Percentiles rank a stretch among this genome's conserved stretches.
phyloP scores from a whole-genome alignment of 169 alveolate genomes.

The Eimeria praecox region DNA sequence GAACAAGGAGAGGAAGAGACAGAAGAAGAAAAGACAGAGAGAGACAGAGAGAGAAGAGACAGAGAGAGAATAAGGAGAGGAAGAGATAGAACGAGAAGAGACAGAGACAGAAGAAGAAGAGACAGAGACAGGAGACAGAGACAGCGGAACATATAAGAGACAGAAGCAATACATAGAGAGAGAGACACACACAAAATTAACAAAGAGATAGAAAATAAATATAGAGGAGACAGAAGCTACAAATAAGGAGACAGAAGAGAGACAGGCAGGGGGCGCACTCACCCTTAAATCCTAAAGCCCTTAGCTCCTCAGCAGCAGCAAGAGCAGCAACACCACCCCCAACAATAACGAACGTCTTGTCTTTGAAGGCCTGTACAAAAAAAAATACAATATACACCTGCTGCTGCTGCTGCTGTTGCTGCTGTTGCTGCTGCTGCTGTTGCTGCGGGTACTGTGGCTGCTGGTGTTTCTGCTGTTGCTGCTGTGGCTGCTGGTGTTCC shows the following conservation, averaged over 20 bases:
- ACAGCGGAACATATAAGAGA: not conserved
- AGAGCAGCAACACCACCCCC: slow-evolving; percentile 94
- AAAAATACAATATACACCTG: not conserved
- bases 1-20: not conserved
- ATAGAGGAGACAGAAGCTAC: not conserved
- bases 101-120: not conserved
- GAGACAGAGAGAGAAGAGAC: not conserved
- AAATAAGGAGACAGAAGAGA: not conserved
- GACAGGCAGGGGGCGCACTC: not conserved
- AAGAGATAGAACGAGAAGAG: not conserved
- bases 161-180: not conserved
- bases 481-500: not conserved
- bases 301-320: slow-evolving; percentile 91
- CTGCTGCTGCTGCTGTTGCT: not conserved
- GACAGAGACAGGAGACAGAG: not conserved
- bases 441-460: no score
- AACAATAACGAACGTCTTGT: slow-evolving; percentile 88
- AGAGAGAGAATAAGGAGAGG: not conserved
- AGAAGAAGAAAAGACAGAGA: not conserved
- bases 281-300: slow-evolving; percentile 91
- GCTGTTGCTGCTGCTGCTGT: not conserved
- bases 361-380: slow-evolving; percentile 5
- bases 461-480: no score
- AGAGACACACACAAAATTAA: no score
- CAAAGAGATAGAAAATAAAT: not conserved